Conservation (phyloP, 176 grass and related monocot genomes). For the Areca catechu region DNA sequence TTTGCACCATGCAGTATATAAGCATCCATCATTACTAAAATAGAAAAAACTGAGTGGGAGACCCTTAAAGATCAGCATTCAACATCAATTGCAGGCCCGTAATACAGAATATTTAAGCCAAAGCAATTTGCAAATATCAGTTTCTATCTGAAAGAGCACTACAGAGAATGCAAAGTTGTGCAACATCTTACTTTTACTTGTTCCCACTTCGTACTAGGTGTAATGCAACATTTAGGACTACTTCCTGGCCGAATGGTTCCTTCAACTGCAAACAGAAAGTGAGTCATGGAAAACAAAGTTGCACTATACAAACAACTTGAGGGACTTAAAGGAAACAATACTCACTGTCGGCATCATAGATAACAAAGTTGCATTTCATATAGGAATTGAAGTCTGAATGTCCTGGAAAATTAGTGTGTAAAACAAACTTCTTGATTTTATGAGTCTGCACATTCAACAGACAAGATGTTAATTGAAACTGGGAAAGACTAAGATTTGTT, state of each 20-base stretch:
- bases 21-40: too few relatives aligned
- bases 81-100: too few relatives aligned
- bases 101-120: too few relatives aligned
- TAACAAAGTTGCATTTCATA: constrained; percentile 96
- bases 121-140: too few relatives aligned
- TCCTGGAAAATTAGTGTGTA: constrained; percentile 89
- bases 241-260: constrained; percentile 40
- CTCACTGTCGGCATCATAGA: constrained; percentile 71
- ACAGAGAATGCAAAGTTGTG: too few relatives aligned
- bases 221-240: constrained; percentile 70
- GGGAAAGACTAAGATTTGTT: too few relatives aligned
- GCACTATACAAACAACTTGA: not conserved
- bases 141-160: too few relatives aligned
- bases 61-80: too few relatives aligned
- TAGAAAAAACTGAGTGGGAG: too few relatives aligned
- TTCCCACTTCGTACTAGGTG: constrained; percentile 79
- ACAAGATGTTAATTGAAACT: not conserved
- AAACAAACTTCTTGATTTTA: constrained; percentile 97
- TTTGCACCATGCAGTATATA: too few relatives aligned
- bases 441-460: constrained; percentile 53
- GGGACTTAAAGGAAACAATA: constrained; percentile 10
- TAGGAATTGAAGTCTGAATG: constrained; percentile 96
- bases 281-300: not conserved
- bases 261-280: constrained; percentile 49
- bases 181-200: constrained; percentile 66